Evolutionary conservation across 164 flowering plant species (phyloP).

Genomic region (Piper longum): DNA sequence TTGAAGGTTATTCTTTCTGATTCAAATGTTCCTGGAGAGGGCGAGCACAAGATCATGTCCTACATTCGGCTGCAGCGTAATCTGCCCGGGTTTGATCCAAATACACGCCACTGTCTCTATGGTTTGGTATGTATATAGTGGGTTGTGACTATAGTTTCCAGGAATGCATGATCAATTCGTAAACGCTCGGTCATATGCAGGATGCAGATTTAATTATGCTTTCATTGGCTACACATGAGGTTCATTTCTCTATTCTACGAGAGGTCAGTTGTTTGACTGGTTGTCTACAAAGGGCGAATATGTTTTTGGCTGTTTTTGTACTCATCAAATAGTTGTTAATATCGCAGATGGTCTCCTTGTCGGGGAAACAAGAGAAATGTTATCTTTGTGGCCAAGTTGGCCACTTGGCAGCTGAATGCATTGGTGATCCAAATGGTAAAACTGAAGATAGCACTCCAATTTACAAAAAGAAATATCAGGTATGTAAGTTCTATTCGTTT

Average conservation of each 20-base stretch:
- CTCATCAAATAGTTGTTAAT: conserved; percentile 3
- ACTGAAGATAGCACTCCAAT: conserved; percentile 52
- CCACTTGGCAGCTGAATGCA: conserved; percentile 91
- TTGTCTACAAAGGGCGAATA: not conserved
- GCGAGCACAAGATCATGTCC: conserved; percentile 96
- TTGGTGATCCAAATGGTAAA: conserved; percentile 22
- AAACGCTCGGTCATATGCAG: conserved; percentile 18
- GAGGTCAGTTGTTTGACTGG: conserved; percentile 44
- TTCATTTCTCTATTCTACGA: conserved; percentile 89
- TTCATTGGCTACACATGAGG: conserved; percentile 89
- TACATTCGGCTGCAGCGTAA: conserved; percentile 83
- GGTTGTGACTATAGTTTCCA: not conserved
- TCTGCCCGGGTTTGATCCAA: conserved; percentile 80
- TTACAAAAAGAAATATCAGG: conserved; percentile 97
- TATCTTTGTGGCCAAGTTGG: conserved; percentile 82
- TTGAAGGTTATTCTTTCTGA: conserved; percentile 99
- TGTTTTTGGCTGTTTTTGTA: conserved; percentile 1
- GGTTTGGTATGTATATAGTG: conserved; percentile 48
- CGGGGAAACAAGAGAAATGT: conserved; percentile 88
- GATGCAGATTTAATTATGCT: conserved; percentile 98
- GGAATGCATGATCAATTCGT: not conserved
- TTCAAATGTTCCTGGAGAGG: conserved; percentile 97
- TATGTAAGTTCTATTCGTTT: conserved; percentile 6
- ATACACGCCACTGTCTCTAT: conserved; percentile 91
- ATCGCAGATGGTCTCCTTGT: conserved; percentile 59